phyloP scores from a whole-genome alignment of 2,329 filamentous ascomycete genomes.

The Aschersonia sp. region DNA sequence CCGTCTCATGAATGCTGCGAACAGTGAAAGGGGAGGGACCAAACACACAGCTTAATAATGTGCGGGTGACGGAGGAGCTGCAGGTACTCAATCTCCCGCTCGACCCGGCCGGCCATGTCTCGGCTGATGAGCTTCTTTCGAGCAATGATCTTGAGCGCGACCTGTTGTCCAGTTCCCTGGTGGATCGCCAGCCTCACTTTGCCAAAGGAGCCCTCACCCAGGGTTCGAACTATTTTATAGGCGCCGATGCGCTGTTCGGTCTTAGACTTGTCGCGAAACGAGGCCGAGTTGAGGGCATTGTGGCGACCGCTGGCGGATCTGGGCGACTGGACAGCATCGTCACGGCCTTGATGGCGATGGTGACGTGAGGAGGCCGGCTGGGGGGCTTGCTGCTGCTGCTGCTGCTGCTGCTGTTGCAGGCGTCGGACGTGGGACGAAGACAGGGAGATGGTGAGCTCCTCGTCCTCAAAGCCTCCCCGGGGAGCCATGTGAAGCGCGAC shows the following conservation, averaged over 20 bases:
- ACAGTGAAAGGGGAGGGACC: background rate
- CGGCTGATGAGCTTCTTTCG: constrained; percentile 90
- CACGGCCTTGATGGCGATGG: constrained; percentile 8
- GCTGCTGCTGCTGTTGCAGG: constrained; percentile 18
- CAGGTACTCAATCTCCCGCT: constrained; percentile 95
- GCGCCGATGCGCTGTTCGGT: constrained; percentile 77
- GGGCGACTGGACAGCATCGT: constrained; percentile 10
- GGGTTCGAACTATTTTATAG: constrained; percentile 78
- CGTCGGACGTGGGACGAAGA: constrained; percentile 50
- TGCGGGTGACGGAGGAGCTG: constrained; percentile 91
- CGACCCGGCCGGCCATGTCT: constrained; percentile 95
- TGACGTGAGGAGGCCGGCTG: constrained; percentile 11
- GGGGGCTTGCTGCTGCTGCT: constrained; percentile 7
- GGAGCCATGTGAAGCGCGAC: constrained; percentile 27
- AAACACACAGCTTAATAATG: constrained; percentile 86
- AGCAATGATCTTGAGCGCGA: constrained; percentile 95
- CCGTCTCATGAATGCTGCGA: background rate
- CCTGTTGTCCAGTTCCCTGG: constrained; percentile 81
- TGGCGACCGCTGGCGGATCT: constrained; percentile 13
- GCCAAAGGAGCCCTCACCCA: constrained; percentile 94
- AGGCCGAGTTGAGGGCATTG: constrained; percentile 19
- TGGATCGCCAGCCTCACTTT: constrained; percentile 97
- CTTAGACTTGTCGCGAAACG: constrained; percentile 33
- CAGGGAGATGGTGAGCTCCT: constrained; percentile 69
- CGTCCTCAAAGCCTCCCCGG: constrained; percentile 54